Base-by-base conservation (phyloP, 2,329 filamentous ascomycete genomes). In the Pseudogymnoascus sp. region DNA sequence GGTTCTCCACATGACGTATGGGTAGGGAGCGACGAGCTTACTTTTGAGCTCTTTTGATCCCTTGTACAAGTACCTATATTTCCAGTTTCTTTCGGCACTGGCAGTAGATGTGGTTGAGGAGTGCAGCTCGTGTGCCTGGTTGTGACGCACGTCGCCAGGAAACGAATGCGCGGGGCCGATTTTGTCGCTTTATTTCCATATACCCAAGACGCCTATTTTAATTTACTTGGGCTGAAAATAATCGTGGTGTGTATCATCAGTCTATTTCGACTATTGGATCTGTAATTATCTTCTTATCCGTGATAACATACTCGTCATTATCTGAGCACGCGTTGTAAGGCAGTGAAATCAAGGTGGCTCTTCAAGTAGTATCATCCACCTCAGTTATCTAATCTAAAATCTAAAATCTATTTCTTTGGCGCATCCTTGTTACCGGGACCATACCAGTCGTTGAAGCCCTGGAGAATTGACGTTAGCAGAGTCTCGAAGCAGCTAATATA, bases 371-470 rank as follows among this genome's bases (percentile, higher is more conserved):
- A 47, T n/a, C 12, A n/a, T 47, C 21, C 0, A 26, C 14, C 12
- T 26, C 21, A n/a, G 10, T 47, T 47, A 47, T 47, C 42, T 47
- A 29, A 29, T 29, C 26, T 29, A 29, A 29, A 47, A 47, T 54
- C 14, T 3, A 54, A 16, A 31, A n/a, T 2, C 47, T 54, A 54
- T 8, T 54, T 31, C n/a, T 54, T 54, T 31, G 47, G 47, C 16
- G 47, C 47, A 31, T 54, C 23, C 26, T 54, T 31, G 16, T 62
- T 62, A 29, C 37, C 37, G 14, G 39, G 26, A 34, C 36, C 36
- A 61, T 71, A 71, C 69, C 69, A 71, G 65, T 71, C 69, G 62
- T 66, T 67, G 54, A 71, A 71, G 3, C 70, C 71, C 8, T 62
- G 10, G 14, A 36, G 5, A 31, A 34, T 23, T 10, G 36, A 36